Evolutionary conservation across 1,284 basidiomycete genomes (phyloP), one percentile per base, ranked within the genome.

Genomic region (Rhodotorula sp.): DNA sequence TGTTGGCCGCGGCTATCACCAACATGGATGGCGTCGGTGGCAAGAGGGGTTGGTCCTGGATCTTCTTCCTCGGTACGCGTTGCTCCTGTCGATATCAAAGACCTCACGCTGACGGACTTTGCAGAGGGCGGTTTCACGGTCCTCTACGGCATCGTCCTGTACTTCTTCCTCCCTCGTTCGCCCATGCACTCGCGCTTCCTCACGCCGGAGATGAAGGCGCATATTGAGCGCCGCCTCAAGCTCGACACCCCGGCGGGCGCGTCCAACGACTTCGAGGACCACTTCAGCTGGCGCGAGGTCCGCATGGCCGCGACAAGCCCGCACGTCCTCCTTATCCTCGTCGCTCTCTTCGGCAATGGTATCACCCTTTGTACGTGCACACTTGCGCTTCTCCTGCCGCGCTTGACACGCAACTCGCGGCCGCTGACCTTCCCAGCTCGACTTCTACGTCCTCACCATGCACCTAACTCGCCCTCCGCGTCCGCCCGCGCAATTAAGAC

Each of bases 1-100:
- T 84, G 6, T 76, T 84, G 22, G 83, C 83, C 1, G 83, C 82
- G 54, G 76, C 81, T 12, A 82, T 84, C 69, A 81, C 73, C 36
- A 78, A 82, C 55, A 77, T 84, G 13, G 76, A 83, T 53, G 81
- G 82, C n/a, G 76, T 76, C 4, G 77, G 76, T 1, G 82, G 37
- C 2, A 27, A 46, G 81, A 0, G 63, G 25, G 82, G 82, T 1
- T 83, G 83, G 83, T 32, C 73, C 27, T 78, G 55, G 46, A 68
- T 70, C 41, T 65, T 61, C 46, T 69, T 62, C 34, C 64, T 55
- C 1, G 53, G 34, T n/a, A 27, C n/a, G 13, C 51, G 29, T 32
- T 32, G 4, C 1, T n/a, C 21, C 15, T 58, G 29, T 12, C 29
- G 34, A 39, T 9, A 15, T 2, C 61, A 6, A 22, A 25, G 36